Base-by-base conservation (phyloP, 1,139 yeast species). In the Yamadazyma kanchanaburiensis region DNA sequence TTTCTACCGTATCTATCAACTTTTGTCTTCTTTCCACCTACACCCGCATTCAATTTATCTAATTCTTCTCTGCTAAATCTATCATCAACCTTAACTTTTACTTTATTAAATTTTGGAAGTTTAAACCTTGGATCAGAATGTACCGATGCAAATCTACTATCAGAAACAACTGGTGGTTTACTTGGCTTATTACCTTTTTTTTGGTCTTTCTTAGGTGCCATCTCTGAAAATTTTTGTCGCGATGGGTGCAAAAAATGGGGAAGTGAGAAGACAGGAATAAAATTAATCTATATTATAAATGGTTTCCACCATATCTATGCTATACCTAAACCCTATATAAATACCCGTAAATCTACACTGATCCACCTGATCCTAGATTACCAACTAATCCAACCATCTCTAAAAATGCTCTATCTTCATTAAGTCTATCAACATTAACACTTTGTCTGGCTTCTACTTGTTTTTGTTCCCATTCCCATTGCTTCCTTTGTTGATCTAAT, bases 381-480 rank as follows among this genome's bases (percentile, higher is more conserved):
- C 96, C 96, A 5, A 87, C 78, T 8, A 89, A 52, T 0, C 97
- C 97, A 0, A 87, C 97, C 89, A 89, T 74, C 44, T 88, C 96
- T 43, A 89, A 59, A 30, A 89, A 64, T 2, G 96, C 95, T 28
- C 89, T 60, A 33, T 88, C 96, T 45, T 88, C 96, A 2, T 82
- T 85, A 46, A 84, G 51, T 34, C 69, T 74, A 33, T 72, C 70
- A 23, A 80, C 37, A 46, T 87, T 86, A 4, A 88, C 74, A 21
- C 74, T 67, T 46, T 80, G 85, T 33, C 96, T 65, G 20, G 87
- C 80, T 43, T 77, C 74, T 0, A 95, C 95, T 50, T 86, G 95
- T 30, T 77, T 69, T 47, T 83, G 83, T 50, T 89, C 96, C 96
- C 96, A 87, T 47, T 81, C 89, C 94, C 95, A 83, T 39, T 74